Percentiles rank a stretch among this genome's conserved stretches.
Evolutionary conservation across 1,284 basidiomycete species (phyloP).

Genomic region (Naganishia cerealis): DNA sequence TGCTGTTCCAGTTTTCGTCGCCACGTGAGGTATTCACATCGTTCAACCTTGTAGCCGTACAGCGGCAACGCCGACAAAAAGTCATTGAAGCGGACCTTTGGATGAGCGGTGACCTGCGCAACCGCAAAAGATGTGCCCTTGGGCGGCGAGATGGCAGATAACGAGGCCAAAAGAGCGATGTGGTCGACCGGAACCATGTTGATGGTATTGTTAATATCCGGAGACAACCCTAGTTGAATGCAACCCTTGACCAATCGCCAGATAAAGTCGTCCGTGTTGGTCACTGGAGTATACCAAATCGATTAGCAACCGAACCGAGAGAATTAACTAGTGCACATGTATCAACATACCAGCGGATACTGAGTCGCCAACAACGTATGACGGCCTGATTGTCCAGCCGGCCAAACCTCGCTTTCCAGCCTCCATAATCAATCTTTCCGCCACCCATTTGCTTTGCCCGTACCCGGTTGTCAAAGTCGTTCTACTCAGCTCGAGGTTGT

Average conservation of each 20-base stretch:
- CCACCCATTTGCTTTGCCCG: constrained; percentile 98
- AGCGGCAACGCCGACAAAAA: constrained; percentile 72
- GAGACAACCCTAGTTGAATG: constrained; percentile 88
- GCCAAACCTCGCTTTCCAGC: constrained; percentile 80
- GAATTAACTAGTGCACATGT: constrained; percentile 6
- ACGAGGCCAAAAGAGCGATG: constrained; percentile 78
- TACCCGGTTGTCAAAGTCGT: constrained; percentile 82
- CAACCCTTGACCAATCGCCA: constrained; percentile 98
- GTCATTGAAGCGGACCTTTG: constrained; percentile 85
- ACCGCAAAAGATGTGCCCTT: constrained; percentile 61
- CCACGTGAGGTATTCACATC: constrained; percentile 90
- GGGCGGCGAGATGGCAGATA: constrained; percentile 57
- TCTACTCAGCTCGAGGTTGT: constrained; percentile 86
- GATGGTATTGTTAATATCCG: constrained; percentile 96
- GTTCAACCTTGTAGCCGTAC: constrained; percentile 78
- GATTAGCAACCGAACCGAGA: constrained; percentile 17
- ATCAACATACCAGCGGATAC: constrained; percentile 68
- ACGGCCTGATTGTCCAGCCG: constrained; percentile 88
- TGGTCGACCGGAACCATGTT: constrained; percentile 99
- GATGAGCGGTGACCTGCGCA: constrained; percentile 82
- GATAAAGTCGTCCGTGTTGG: constrained; percentile 98
- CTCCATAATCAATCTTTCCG: constrained; percentile 89
- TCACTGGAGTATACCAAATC: constrained; percentile 60
- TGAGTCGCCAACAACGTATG: constrained; percentile 95
- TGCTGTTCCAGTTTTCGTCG: constrained; percentile 88